Conservation (phyloP, 768 basidiomycete genomes). For the Tylopilus cervinicoccineus region DNA sequence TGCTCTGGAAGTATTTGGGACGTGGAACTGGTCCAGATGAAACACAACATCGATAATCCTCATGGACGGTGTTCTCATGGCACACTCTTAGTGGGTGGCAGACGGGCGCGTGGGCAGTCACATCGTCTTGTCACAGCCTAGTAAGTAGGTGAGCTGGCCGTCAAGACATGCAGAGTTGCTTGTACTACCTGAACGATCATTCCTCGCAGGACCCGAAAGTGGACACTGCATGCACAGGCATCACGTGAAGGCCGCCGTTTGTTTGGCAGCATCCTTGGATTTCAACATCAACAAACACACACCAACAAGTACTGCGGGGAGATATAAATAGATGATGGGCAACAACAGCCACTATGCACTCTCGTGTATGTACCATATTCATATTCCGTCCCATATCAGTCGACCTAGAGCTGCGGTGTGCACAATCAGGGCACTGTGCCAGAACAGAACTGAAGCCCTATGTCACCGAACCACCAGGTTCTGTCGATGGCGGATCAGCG, state of each 20-base stretch:
- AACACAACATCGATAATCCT: too few relatives aligned
- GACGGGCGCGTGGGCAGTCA: too few relatives aligned
- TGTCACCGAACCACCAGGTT: slow-evolving; percentile 9
- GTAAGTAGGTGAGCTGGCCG: too few relatives aligned
- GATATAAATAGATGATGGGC: not conserved
- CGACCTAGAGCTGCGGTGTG: not conserved
- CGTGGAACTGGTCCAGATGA: too few relatives aligned
- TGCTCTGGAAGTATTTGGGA: too few relatives aligned
- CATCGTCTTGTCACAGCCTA: too few relatives aligned
- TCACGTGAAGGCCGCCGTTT: not conserved
- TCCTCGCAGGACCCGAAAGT: too few relatives aligned
- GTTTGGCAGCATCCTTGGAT: slow-evolving; percentile 11
- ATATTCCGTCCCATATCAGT: slow-evolving; percentile 17
- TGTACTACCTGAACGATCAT: not conserved
- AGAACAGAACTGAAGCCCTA: slow-evolving; percentile 6
- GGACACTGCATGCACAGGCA: too few relatives aligned
- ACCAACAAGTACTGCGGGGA: not conserved
- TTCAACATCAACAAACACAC: slow-evolving; percentile 17
- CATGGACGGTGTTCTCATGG: too few relatives aligned
- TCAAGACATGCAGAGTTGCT: not conserved
- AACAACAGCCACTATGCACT: not conserved
- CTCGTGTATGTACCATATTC: slow-evolving; percentile 13
- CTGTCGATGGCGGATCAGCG: slow-evolving; percentile 13
- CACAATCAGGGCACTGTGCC: slow-evolving; percentile 1
- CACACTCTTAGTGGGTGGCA: too few relatives aligned